These are phyloP conservation scores for Lactarius akahatsu DNA, from an alignment of 768 basidiomycete species.

Conservation along the genomic window DNA sequence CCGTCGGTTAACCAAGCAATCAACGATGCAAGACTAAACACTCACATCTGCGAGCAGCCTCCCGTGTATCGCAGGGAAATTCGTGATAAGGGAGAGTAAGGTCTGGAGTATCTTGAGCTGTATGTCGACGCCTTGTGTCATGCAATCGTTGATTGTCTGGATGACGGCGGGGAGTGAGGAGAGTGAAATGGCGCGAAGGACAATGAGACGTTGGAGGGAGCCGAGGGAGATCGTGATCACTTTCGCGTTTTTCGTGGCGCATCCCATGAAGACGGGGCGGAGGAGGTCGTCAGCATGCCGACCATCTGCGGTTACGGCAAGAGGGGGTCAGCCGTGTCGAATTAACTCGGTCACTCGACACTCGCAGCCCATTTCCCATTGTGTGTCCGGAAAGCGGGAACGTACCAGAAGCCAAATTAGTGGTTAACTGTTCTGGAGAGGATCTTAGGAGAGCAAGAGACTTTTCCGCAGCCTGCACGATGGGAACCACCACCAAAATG, in stretches of 20 bases:
- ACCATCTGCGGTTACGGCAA: constrained; percentile 48
- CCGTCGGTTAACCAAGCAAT: not conserved
- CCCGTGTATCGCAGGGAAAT: constrained; percentile 81
- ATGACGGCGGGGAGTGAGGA: constrained; percentile 78
- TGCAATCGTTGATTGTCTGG: constrained; percentile 79
- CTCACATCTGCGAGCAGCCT: constrained; percentile 76
- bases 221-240: constrained; percentile 90
- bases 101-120: constrained; percentile 94
- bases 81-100: constrained; percentile 85
- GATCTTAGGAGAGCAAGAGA: constrained; percentile 75
- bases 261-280: constrained; percentile 90
- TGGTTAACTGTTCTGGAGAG: constrained; percentile 78
- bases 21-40: constrained; percentile 19
- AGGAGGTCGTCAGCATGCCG: constrained; percentile 80
- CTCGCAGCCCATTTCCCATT: not conserved
- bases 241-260: constrained; percentile 90
- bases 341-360: no score
- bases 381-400: not conserved
- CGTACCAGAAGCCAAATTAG: constrained; percentile 68
- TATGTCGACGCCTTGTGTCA: constrained; percentile 95
- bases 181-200: constrained; percentile 81
- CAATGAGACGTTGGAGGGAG: constrained; percentile 86
- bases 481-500: not conserved
- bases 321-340: not conserved
- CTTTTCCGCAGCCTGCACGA: constrained; percentile 75